Base-by-base conservation (phyloP, 176 grass and related monocot genomes). In the Musa acuminata region DNA sequence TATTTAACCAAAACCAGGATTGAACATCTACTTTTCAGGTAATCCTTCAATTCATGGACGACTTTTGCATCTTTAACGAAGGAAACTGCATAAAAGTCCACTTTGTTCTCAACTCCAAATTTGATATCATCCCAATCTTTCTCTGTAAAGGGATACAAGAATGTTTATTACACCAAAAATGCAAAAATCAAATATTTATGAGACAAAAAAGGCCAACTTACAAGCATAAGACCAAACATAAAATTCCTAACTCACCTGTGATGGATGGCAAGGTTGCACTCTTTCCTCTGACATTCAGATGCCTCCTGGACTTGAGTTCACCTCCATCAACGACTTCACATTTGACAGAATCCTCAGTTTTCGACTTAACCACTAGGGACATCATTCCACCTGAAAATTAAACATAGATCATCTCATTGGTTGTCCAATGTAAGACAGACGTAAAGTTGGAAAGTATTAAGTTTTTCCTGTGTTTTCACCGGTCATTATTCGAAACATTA, bases 101-200 rank as follows among this genome's bases (percentile, higher is more conserved):
- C 95, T 79, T 99, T 84, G 72, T 94, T 99, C 63, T 99, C 95
- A 65, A 99, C 95, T 24, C 95, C 95, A 82, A 99, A 99, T 76
- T 94, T 99, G 68, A 99, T 99, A 78, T 99, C 95, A n/a, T 99
- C 95, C 95, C 95, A 99, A 72, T 99, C 95, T 83, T 99, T 99
- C 64, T 99, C 95, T 99, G 88, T 73, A 86, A 67, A 53, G 71
- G 29, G 68, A 53, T 72, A 89, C 72, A 55, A 76, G 51, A 54
- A 73, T 11, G 35, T 70, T 70, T 2, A 5, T 50, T 35, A n/a
- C 2, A n/a, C 29, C 14, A 2, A 51, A 70, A 49, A 51, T 1
- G 13, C 14, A 9, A 74, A 55, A 74, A 8, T 22, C 11, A 17
- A 2, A 55, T 27, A 1, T 57, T 52, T 13, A 48, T 13, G 66